Evolutionary conservation across 176 grass and related monocot species (phyloP).

Genomic region (Ensete glaucum): DNA sequence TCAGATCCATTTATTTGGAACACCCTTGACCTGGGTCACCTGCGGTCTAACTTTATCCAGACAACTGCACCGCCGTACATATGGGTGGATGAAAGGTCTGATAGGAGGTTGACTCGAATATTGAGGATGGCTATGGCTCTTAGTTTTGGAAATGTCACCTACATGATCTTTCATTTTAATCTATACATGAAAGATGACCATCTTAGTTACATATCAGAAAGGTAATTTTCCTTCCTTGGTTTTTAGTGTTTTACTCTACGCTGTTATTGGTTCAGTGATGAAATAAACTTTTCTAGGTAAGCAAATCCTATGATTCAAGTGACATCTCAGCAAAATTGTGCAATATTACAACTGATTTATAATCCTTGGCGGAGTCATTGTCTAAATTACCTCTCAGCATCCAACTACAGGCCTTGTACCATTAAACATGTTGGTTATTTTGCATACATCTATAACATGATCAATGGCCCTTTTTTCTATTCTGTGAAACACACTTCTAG

Average conservation of each 20-base stretch:
- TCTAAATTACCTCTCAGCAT: not conserved
- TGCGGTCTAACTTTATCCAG: slow-evolving; percentile 87
- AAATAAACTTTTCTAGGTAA: not conserved
- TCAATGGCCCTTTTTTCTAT: not conserved
- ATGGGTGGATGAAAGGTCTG: slow-evolving; percentile 81
- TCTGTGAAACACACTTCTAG: too few relatives aligned
- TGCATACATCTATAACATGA: not conserved
- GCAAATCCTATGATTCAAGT: not conserved
- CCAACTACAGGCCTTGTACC: not conserved
- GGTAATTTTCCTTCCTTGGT: slow-evolving; percentile 40
- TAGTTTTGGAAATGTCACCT: slow-evolving; percentile 56
- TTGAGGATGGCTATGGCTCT: slow-evolving; percentile 68
- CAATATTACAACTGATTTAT: not conserved
- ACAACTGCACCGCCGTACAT: slow-evolving; percentile 83
- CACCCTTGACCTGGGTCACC: slow-evolving; percentile 67
- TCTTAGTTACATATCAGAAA: slow-evolving; percentile 71
- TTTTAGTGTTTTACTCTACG: not conserved
- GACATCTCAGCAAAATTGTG: not conserved
- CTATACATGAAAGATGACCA: slow-evolving; percentile 97
- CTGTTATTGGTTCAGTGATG: not conserved
- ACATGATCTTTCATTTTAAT: slow-evolving; percentile 95
- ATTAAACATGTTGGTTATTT: not conserved
- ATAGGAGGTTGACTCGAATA: slow-evolving; percentile 64
- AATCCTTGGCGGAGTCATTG: not conserved
- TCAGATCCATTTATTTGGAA: slow-evolving; percentile 93